A percentile compares a stretch with the other conserved stretches of the same genome.
These are phyloP conservation scores for Allium cepa DNA, from an alignment of 106 monocot genomes.

Conservation along the genomic window DNA sequence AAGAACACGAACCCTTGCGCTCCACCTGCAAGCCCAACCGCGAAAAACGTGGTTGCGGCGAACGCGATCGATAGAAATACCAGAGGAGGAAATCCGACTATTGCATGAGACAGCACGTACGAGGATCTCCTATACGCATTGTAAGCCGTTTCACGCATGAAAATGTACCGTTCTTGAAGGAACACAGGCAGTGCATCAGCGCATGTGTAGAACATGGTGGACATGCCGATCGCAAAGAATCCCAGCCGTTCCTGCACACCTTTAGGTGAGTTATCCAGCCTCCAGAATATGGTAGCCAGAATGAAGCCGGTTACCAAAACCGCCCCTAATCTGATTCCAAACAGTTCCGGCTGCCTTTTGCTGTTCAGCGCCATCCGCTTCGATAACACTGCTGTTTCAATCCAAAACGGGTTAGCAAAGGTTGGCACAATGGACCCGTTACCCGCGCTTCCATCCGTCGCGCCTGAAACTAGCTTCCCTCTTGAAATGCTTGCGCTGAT, in stretches of 20 bases:
- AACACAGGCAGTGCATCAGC: slow-evolving; percentile 91
- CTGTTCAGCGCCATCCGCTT: slow-evolving; percentile 38
- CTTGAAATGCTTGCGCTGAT: slow-evolving; percentile 76
- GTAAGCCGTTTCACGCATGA: slow-evolving; percentile 93
- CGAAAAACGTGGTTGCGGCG: slow-evolving; percentile 76
- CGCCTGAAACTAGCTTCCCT: slow-evolving; percentile 79
- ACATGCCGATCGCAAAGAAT: slow-evolving; percentile 94
- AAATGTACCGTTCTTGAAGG: slow-evolving; percentile 86
- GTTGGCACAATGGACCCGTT: slow-evolving; percentile 19
- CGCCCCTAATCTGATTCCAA: slow-evolving; percentile 58
- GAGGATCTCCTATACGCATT: slow-evolving; percentile 97
- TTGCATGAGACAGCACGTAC: slow-evolving; percentile 82
- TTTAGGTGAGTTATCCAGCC: slow-evolving; percentile 75
- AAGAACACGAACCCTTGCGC: slow-evolving; percentile 62
- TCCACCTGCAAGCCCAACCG: slow-evolving; percentile 81
- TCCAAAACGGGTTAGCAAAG: slow-evolving; percentile 82
- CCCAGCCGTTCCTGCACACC: slow-evolving; percentile 85
- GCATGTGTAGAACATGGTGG: slow-evolving; percentile 92
- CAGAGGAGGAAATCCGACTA: slow-evolving; percentile 66
- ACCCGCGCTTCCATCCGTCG: slow-evolving; percentile 12
- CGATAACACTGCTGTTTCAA: slow-evolving; percentile 43
- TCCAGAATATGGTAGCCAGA: slow-evolving; percentile 93
- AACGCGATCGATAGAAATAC: slow-evolving; percentile 64
- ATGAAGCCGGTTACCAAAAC: slow-evolving; percentile 80
- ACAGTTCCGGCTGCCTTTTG: slow-evolving; percentile 54